Base-by-base conservation (phyloP, 78 protist species). In the Dictyostelium discoideum region DNA sequence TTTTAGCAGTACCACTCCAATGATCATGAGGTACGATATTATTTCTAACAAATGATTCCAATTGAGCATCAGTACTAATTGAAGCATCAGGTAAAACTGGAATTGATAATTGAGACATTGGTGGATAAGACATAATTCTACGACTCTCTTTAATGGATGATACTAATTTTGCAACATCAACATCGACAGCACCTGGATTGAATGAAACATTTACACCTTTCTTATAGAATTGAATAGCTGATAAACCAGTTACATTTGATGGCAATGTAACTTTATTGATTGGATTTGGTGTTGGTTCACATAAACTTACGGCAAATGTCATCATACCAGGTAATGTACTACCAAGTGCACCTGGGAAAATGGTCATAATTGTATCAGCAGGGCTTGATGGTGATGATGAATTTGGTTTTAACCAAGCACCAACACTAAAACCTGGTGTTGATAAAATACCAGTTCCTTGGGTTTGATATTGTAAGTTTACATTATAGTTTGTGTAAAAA, bases 351-450 rank as follows among this genome's bases (percentile, higher is more conserved):
- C 95, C 95, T 8, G 95, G 95, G 13, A 82, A 85, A n/a, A 90
- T 90, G 22, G 80, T 39, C 83, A 82, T 79, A 7, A 90, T 54
- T 46, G 60, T 26, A 32, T 90, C 95, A 1, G 84, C 67, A 8
- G 76, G 84, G 0, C 40, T 16, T 5, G 57, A 81, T 2, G 44
- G 20, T 9, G 84, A 46, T 2, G 88, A 26, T 10, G 54, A 37
- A 39, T 90, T 80, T 3, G 88, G 78, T 32, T 79, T 72, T 14
- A 90, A 39, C 89, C 87, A 90, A 10, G 73, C 86, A 42, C 95
- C 95, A 8, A 82, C 95, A 24, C 73, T 44, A 69, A 57, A 90
- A 6, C 95, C 95, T 1, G 95, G 95, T 8, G 95, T 90, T 3
- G 79, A 77, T 20, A 90, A 42, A 6, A 90, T 90, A 72, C 95